Base-by-base conservation (phyloP, 768 basidiomycete species). In the Steccherinum ochraceum region DNA sequence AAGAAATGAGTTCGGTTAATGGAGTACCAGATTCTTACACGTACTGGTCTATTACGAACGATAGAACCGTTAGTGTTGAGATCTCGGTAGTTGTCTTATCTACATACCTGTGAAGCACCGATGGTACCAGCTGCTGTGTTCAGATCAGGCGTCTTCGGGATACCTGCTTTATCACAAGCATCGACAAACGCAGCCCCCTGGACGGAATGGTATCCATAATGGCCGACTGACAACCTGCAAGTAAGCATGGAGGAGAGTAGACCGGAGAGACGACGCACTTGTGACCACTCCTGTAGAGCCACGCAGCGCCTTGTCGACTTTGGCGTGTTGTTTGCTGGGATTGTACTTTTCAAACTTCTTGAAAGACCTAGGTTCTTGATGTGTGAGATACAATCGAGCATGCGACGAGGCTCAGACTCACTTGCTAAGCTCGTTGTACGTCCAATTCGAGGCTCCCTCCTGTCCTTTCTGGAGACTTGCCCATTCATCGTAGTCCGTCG, bases 401-500 rank as follows among this genome's bases (percentile, higher is more conserved):
- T 24, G 20, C 4, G 24, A 26, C 11, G 30, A 3, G 19, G 16
- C 20, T 30, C n/a, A 4, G 10, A 50, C 68, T 35, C 55, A 80
- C 85, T 65, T 61, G 51, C 71, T 67, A 55, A 87, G 72, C 27
- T 77, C 72, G 35, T 73, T 64, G 72, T 76, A 81, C n/a, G 74
- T 65, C 86, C 86, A 88, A 2, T 72, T 68, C 5, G 75, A 66
- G 35, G 84, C 78, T 5, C 75, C 79, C 46, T 62, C 54, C 19
- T 64, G 63, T 12, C 70, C 68, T 41, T 60, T 60, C 50, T 63
- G 62, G 24, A 79, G 74, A 2, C 63, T 59, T 0, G 77, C 80
- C 76, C 82, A 86, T 62, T 86, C 77, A 55, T 86, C 79, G 49
- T 79, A 86, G 58, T 88, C 86, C 1, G 77, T 76, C 3, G 86